phyloP scores from a whole-genome alignment of 306 rosid genomes.

The Glycine tomentella region DNA sequence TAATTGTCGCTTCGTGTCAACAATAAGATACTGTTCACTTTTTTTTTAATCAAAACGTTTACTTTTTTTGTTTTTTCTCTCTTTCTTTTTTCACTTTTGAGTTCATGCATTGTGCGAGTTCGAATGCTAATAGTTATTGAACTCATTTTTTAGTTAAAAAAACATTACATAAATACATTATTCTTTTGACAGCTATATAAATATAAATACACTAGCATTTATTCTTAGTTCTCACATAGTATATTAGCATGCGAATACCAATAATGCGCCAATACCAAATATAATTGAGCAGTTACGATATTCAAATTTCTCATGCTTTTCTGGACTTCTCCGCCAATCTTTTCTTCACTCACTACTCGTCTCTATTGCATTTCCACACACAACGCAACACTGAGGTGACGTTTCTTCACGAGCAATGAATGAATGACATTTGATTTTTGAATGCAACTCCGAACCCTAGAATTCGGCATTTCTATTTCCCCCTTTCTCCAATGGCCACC shows the following conservation, averaged over 20 bases:
- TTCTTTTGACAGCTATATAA: too few species aligned
- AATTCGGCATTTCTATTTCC: not conserved
- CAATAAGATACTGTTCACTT: too few species aligned
- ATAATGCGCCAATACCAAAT: not conserved
- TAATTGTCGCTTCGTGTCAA: too few species aligned
- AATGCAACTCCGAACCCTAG: conserved; percentile 27
- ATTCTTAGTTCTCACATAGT: not conserved
- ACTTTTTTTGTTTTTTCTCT: too few species aligned
- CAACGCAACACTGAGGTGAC: not conserved
- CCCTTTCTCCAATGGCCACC: conserved; percentile 65
- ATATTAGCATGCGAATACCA: not conserved
- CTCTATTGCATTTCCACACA: not conserved
- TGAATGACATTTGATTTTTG: not conserved
- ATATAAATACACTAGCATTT: not conserved
- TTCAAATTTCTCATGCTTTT: conserved; percentile 26
- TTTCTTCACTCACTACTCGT: not conserved
- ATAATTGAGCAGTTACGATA: conserved; percentile 4
- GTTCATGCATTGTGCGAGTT: too few species aligned
- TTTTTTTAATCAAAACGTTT: too few species aligned
- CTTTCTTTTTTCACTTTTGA: too few species aligned
- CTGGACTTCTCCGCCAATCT: conserved; percentile 37
- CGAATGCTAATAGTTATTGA: too few species aligned
- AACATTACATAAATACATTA: too few species aligned
- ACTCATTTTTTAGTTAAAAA: too few species aligned
- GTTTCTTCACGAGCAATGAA: conserved; percentile 25